Conservation (phyloP, 1,284 basidiomycete species). For the Microstroma glucosiphilum region DNA sequence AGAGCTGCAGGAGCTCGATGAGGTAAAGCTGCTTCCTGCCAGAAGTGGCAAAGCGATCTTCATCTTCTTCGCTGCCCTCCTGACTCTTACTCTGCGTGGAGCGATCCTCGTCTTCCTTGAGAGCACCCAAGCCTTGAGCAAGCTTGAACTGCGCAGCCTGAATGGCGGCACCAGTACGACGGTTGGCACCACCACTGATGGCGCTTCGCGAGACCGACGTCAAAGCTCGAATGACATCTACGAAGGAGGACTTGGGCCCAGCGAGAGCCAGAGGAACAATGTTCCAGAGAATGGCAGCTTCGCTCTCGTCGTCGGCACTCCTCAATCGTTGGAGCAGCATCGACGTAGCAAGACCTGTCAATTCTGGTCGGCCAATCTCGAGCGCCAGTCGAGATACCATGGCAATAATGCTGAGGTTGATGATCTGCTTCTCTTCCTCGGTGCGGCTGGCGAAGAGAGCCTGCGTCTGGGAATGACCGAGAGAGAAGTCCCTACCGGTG, state of each 20-base stretch:
- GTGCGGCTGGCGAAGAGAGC: conserved; percentile 52
- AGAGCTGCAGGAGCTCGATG: conserved; percentile 75
- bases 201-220: conserved; percentile 77
- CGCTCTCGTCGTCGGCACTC: conserved; percentile 73
- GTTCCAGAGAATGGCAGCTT: conserved; percentile 84
- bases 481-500: conserved; percentile 23
- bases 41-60: not conserved
- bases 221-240: conserved; percentile 78
- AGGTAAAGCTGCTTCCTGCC: conserved; percentile 59
- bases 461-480: conserved; percentile 24
- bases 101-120: conserved; percentile 15
- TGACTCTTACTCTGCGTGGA: conserved; percentile 3
- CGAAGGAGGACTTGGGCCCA: conserved; percentile 69
- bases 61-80: conserved; percentile 7
- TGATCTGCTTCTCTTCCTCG: conserved; percentile 75
- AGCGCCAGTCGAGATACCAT: conserved; percentile 42
- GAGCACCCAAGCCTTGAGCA: conserved; percentile 30
- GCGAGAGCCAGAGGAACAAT: conserved; percentile 80
- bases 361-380: conserved; percentile 35
- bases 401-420: conserved; percentile 77
- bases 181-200: conserved; percentile 26
- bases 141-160: conserved; percentile 35
- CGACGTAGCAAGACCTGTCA: conserved; percentile 58
- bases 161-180: conserved; percentile 45
- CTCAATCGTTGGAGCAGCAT: conserved; percentile 85